phyloP scores from a whole-genome alignment of 495 filamentous ascomycete genomes.

The Penicillium subrubescens region DNA sequence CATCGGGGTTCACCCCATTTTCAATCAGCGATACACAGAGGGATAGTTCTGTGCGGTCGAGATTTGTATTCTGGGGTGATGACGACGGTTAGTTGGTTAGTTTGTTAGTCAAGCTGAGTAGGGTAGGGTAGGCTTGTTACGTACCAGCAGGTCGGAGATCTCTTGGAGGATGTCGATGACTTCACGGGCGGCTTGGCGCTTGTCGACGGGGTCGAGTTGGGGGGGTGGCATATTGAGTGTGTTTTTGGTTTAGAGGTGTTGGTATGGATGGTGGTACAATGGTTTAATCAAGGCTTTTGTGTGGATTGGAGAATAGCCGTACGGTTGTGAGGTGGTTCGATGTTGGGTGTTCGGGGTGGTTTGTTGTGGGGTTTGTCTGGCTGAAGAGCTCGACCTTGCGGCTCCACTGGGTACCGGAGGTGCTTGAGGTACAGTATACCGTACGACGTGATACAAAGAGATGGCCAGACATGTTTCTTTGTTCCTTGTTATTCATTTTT shows the following conservation, averaged over 20 bases:
- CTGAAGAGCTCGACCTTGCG: background rate
- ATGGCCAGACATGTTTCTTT: background rate
- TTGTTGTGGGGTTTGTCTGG: slow-evolving; percentile 3
- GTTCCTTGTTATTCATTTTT: background rate
- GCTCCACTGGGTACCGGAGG: background rate
- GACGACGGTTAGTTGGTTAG: background rate
- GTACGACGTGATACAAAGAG: background rate
- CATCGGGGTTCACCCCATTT: slow-evolving; percentile 96
- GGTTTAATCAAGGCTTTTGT: background rate
- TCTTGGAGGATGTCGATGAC: slow-evolving; percentile 95
- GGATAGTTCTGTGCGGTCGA: slow-evolving; percentile 86
- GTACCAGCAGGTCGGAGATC: slow-evolving; percentile 85
- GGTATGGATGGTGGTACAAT: background rate
- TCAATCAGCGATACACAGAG: slow-evolving; percentile 96
- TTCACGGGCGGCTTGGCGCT: slow-evolving; percentile 89
- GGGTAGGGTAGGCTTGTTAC: slow-evolving; percentile 8
- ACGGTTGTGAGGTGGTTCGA: background rate
- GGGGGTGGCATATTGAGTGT: slow-evolving; percentile 21
- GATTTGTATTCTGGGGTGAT: slow-evolving; percentile 74
- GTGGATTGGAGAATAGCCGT: background rate
- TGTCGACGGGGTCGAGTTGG: slow-evolving; percentile 48
- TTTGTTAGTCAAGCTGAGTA: background rate
- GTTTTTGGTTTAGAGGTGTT: background rate
- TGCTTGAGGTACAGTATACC: background rate
- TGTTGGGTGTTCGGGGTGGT: background rate